phyloP scores from a whole-genome alignment of 176 grass and related monocot species.

The Oryza australiensis region DNA sequence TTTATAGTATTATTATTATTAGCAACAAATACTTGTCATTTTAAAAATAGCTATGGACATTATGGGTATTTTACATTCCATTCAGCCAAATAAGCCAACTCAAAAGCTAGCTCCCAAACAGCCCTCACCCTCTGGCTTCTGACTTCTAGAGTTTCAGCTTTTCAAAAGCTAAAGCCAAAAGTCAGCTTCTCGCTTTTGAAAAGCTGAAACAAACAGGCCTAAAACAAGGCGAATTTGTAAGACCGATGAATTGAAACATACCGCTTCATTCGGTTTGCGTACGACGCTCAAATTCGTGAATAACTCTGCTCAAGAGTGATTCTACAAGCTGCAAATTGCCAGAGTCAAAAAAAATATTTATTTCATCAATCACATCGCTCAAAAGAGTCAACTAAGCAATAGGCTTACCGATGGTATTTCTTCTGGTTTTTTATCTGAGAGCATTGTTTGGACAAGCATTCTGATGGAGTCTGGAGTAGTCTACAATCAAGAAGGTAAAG shows the following conservation, averaged over 20 bases:
- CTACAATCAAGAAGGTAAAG: constrained; percentile 47
- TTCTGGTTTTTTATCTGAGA: constrained; percentile 84
- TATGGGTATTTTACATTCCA: no score
- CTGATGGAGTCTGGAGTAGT: constrained; percentile 61
- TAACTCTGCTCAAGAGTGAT: constrained; percentile 76
- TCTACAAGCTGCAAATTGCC: constrained; percentile 69
- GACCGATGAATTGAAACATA: constrained; percentile 32
- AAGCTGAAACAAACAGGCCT: no score
- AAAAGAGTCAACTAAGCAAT: constrained; percentile 24
- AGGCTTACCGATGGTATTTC: constrained; percentile 77
- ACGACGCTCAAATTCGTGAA: constrained; percentile 72
- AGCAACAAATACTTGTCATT: no score
- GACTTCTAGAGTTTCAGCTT: no score
- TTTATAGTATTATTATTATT: no score
- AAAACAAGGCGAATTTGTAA: constrained; percentile 20
- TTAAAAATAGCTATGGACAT: no score
- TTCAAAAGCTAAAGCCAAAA: no score
- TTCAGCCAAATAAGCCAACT: no score
- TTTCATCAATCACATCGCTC: constrained; percentile 2
- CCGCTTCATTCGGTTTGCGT: constrained; percentile 58
- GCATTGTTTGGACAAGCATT: constrained; percentile 68
- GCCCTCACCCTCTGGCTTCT: no score
- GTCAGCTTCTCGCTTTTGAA: no score
- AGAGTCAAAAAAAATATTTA: constrained; percentile 13
- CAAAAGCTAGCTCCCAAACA: no score